Percentiles rank a stretch among this genome's conserved stretches.
phyloP scores from a whole-genome alignment of 106 monocot species.

The Phalaenopsis aphrodite region DNA sequence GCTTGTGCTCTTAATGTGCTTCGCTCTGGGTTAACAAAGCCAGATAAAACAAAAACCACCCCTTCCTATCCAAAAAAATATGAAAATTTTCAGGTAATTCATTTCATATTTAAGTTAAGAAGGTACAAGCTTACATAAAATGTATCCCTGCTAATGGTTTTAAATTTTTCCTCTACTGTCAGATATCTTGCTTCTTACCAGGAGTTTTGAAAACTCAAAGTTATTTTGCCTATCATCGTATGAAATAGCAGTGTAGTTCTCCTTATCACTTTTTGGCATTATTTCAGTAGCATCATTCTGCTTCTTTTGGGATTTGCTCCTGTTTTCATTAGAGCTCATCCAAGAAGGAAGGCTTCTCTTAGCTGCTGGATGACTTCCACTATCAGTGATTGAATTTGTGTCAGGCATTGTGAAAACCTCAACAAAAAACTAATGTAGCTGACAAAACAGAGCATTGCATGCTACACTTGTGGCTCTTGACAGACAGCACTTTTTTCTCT shows the following conservation, averaged over 20 bases:
- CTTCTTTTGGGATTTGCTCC: conserved; percentile 35
- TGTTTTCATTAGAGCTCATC: conserved; percentile 34
- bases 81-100: background rate
- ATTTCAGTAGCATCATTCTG: conserved; percentile 14
- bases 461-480: background rate
- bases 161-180: background rate
- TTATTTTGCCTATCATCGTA: conserved; percentile 7
- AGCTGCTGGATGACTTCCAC: conserved; percentile 7
- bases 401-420: conserved; percentile 12
- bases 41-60: conserved; percentile 79
- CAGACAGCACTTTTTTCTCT: background rate
- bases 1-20: conserved; percentile 66
- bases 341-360: conserved; percentile 62
- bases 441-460: conserved; percentile 6
- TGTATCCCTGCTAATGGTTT: background rate
- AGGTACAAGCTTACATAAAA: background rate
- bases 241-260: conserved; percentile 4
- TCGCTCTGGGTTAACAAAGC: conserved; percentile 92
- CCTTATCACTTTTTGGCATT: background rate
- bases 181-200: conserved; percentile 34
- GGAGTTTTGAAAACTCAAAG: conserved; percentile 51
- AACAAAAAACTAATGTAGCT: background rate
- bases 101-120: background rate
- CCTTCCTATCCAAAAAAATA: conserved; percentile 53
- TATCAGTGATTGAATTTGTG: conserved; percentile 8